Base-by-base conservation (phyloP, 2,329 filamentous ascomycete genomes). In the Dichotomopilus funicola region DNA sequence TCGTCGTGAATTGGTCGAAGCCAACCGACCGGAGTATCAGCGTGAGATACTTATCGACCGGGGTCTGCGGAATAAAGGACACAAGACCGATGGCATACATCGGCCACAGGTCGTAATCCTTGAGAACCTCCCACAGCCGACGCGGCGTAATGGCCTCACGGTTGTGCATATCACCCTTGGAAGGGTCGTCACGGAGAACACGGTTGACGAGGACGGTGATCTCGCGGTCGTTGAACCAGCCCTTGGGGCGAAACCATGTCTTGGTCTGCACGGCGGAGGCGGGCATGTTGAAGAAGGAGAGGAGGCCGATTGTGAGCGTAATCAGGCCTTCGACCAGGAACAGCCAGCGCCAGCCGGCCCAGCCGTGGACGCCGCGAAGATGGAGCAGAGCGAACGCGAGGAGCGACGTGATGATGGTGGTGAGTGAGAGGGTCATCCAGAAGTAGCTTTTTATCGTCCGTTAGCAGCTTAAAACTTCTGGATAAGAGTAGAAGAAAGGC, bases 181-280 rank as follows among this genome's bases (percentile, higher is more conserved):
- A 74, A 3, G 80, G 80, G 59, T 83, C 82, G 55, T 85, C 81
- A 6, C 82, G 75, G 19, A 75, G 66, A 5, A 75, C 68, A 2
- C 83, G 73, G 60, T 83, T 85, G 6, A 83, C 80, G 1, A 83
- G 73, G 48, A 85, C 84, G 33, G 71, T 67, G 40, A 79, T 74
- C 62, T 83, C 80, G 12, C 76, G 75, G 51, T 82, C 79, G 1
- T 66, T 77, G 64, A 83, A 84, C 81, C 81, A 84, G 2, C 77
- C 74, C 7, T 75, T 76, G 0, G 71, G 73, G 0, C 75, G 71
- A 59, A 77, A 77, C 73, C 74, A 77, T 2, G 71, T 72, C 58
- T 76, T 76, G 0, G 76, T 79, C 61, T 78, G 74, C 1, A 73
- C 72, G 0, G 71, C 71, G 0, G 73, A 75, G 1, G 72, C 71